phyloP scores from a whole-genome alignment of 2,329 filamentous ascomycete species.

The Beauveria sp. region DNA sequence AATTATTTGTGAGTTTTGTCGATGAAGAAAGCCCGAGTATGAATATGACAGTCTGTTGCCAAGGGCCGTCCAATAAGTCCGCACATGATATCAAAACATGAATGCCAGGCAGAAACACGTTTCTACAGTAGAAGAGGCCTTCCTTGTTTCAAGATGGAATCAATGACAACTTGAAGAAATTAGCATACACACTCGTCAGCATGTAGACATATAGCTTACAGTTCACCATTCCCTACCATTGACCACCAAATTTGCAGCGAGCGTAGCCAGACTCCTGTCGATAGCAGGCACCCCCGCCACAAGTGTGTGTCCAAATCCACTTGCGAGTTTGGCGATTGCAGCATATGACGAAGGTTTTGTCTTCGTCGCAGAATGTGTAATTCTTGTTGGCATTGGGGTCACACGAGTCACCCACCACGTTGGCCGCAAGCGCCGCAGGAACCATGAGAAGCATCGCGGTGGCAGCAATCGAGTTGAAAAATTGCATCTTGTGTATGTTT shows the following conservation, averaged over 20 bases:
- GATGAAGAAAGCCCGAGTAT: too few relatives aligned
- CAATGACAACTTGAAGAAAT: too few relatives aligned
- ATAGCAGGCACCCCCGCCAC: background rate
- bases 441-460: background rate
- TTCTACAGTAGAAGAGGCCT: too few relatives aligned
- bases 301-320: background rate
- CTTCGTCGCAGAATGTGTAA: background rate
- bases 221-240: too few relatives aligned
- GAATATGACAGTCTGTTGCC: too few relatives aligned
- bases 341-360: background rate
- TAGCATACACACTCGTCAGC: too few relatives aligned
- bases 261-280: background rate
- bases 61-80: too few relatives aligned
- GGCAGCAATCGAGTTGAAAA: background rate
- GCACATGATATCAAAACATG: too few relatives aligned
- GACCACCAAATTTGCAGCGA: background rate
- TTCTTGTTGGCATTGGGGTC: background rate
- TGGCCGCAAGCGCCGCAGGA: background rate
- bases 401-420: background rate
- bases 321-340: background rate
- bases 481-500: background rate
- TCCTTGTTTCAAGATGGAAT: too few relatives aligned
- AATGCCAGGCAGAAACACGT: too few relatives aligned
- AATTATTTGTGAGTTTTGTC: too few relatives aligned
- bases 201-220: too few relatives aligned